phyloP scores from a whole-genome alignment of 306 rosid species.

The Lathyrus sativus region DNA sequence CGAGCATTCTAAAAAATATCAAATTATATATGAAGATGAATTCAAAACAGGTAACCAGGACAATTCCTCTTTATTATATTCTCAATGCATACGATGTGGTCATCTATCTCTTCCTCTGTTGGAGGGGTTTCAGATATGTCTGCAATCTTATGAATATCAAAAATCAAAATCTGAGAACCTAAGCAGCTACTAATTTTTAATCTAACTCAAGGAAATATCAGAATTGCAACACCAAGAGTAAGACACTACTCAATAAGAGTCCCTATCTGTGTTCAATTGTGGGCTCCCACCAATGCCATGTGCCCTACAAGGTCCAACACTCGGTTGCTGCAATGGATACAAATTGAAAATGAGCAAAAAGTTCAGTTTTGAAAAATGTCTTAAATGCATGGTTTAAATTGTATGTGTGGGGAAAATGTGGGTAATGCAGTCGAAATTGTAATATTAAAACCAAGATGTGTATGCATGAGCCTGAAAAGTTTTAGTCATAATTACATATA shows the following conservation, averaged over 20 bases:
- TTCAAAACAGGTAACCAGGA: slow-evolving; percentile 28
- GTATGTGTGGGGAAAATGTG: no score
- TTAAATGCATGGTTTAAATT: background rate
- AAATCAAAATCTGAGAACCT: slow-evolving; percentile 42
- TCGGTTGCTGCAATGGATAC: slow-evolving; percentile 65
- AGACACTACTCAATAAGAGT: background rate
- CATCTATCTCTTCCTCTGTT: slow-evolving; percentile 17
- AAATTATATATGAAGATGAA: slow-evolving; percentile 21
- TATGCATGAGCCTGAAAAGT: background rate
- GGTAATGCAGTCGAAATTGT: no score
- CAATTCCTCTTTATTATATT: slow-evolving; percentile 36
- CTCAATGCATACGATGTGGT: slow-evolving; percentile 33
- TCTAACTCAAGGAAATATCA: slow-evolving; percentile 36
- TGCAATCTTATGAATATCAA: slow-evolving; percentile 30
- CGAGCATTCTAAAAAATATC: background rate
- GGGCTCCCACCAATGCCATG: slow-evolving; percentile 86
- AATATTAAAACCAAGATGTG: background rate
- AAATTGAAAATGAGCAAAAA: slow-evolving; percentile 7
- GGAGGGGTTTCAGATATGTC: slow-evolving; percentile 15
- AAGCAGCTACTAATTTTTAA: slow-evolving; percentile 30
- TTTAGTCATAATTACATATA: background rate
- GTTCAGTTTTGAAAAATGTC: background rate
- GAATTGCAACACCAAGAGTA: slow-evolving; percentile 35
- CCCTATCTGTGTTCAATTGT: slow-evolving; percentile 37
- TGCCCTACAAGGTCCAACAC: slow-evolving; percentile 96